These are phyloP conservation scores for Aphanomyces invadans DNA, from an alignment of 352 stramenopile species.

Conservation along the genomic window DNA sequence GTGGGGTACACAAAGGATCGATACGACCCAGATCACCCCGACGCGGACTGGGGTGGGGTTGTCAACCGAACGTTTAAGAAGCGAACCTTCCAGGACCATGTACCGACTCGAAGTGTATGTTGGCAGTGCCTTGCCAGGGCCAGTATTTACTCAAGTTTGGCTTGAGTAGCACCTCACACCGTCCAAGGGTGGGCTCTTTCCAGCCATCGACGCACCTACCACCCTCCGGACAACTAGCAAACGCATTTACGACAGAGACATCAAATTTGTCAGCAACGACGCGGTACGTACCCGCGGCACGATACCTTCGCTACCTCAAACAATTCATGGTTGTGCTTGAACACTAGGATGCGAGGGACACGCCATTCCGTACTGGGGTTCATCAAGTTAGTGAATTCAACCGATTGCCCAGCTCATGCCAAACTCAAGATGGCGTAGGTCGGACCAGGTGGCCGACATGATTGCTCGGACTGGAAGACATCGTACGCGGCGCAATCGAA, in stretches of 20 bases:
- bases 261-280: conserved; percentile 30
- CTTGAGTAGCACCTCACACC: conserved; percentile 27
- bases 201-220: conserved; percentile 26
- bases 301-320: background rate
- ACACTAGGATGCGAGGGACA: conserved; percentile 31
- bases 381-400: conserved; percentile 51
- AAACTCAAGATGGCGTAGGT: conserved; percentile 29
- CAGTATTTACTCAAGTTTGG: background rate
- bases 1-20: conserved; percentile 42
- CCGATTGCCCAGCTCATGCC: background rate
- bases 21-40: conserved; percentile 61
- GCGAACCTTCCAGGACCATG: conserved; percentile 35
- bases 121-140: background rate
- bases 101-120: conserved; percentile 35
- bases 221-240: conserved; percentile 30
- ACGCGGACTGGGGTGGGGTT: conserved; percentile 65
- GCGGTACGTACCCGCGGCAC: conserved; percentile 20
- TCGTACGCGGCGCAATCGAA: conserved; percentile 53
- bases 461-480: conserved; percentile 60
- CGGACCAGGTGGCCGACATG: conserved; percentile 38
- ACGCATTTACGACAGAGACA: conserved; percentile 52
- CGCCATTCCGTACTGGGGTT: conserved; percentile 55
- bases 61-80: conserved; percentile 66
- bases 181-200: conserved; percentile 51
- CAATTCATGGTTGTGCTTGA: background rate